phyloP scores from a whole-genome alignment of 306 rosid species.

The Inga laurina region DNA sequence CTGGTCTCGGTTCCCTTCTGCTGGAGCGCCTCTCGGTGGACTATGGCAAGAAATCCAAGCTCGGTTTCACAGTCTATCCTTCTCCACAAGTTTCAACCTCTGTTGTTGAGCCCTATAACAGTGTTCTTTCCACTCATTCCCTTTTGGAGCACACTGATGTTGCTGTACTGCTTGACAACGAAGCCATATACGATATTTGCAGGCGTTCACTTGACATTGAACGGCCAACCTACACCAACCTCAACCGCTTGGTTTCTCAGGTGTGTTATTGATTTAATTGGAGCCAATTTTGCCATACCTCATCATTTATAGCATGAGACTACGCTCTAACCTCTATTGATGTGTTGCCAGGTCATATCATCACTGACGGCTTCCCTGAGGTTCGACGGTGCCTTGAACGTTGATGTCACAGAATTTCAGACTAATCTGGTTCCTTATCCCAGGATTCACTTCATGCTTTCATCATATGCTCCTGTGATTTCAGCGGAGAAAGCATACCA shows the following conservation, averaged over 20 bases:
- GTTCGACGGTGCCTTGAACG: slow-evolving; percentile 82
- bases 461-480: slow-evolving; percentile 81
- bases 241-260: slow-evolving; percentile 78
- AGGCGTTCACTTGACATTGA: slow-evolving; percentile 86
- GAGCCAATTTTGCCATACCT: not conserved
- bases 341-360: slow-evolving; percentile 59
- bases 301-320: not conserved
- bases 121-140: slow-evolving; percentile 84
- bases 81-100: slow-evolving; percentile 86
- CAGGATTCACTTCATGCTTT: slow-evolving; percentile 86
- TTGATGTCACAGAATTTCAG: slow-evolving; percentile 83
- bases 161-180: slow-evolving; percentile 77
- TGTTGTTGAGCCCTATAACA: slow-evolving; percentile 87
- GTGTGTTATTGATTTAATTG: slow-evolving; percentile 29
- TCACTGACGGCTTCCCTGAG: slow-evolving; percentile 78
- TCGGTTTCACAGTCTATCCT: slow-evolving; percentile 81
- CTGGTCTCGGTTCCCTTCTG: slow-evolving; percentile 83
- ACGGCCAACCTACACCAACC: slow-evolving; percentile 83
- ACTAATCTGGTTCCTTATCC: slow-evolving; percentile 86
- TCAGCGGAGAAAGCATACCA: slow-evolving; percentile 87
- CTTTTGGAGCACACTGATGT: slow-evolving; percentile 83
- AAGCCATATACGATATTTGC: slow-evolving; percentile 80
- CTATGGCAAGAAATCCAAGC: slow-evolving; percentile 79
- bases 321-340: not conserved
- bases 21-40: slow-evolving; percentile 78